Conservation (phyloP, 1,284 basidiomycete genomes). For the Irpex rosettiformis region DNA sequence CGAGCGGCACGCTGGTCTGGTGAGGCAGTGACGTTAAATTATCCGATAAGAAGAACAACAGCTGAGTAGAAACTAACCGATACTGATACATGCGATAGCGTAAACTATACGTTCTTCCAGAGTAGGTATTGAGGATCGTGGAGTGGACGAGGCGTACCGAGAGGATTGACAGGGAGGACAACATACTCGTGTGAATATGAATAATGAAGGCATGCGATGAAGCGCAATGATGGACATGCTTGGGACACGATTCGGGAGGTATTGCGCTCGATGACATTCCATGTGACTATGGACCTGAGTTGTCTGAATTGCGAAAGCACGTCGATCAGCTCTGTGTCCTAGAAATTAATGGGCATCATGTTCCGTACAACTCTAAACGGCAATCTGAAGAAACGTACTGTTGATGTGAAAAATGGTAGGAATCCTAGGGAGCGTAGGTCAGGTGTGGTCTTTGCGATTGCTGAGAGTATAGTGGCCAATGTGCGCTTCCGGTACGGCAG, state of each 20-base stretch:
- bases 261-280: conserved; percentile 20
- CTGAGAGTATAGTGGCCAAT: conserved; percentile 12
- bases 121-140: conserved; percentile 18
- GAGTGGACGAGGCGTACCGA: conserved; percentile 17
- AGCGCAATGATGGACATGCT: conserved; percentile 18
- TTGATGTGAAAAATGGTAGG: conserved; percentile 15
- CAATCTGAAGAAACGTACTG: conserved; percentile 8
- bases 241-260: conserved; percentile 16
- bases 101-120: conserved; percentile 16
- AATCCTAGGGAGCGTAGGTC: conserved; percentile 20
- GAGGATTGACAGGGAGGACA: conserved; percentile 19
- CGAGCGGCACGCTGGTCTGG: no score
- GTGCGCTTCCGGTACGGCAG: conserved; percentile 12
- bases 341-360: background rate
- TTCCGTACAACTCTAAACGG: background rate
- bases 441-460: conserved; percentile 14
- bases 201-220: conserved; percentile 21
- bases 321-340: conserved; percentile 17
- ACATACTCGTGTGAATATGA: conserved; percentile 23
- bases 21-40: no score
- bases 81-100: background rate
- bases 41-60: background rate
- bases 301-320: conserved; percentile 18
- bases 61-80: background rate
- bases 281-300: conserved; percentile 15